phyloP scores from a whole-genome alignment of 495 filamentous ascomycete species.

The Terfezia boudieri region DNA sequence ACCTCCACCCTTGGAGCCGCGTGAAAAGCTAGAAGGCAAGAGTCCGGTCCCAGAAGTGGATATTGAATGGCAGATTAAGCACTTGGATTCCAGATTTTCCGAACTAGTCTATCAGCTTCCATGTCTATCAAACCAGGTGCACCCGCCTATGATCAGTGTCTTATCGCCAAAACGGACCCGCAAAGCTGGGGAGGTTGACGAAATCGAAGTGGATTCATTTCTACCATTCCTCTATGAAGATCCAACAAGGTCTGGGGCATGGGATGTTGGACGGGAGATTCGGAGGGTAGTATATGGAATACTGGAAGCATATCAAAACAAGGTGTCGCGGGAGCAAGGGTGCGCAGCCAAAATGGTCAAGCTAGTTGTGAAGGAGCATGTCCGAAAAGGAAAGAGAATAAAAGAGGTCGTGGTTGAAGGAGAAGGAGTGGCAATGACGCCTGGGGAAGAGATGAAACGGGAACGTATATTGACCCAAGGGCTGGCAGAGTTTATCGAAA shows the following conservation, averaged over 20 bases:
- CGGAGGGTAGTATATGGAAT: conserved; percentile 6
- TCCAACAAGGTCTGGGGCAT: conserved; percentile 6
- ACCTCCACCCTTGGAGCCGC: background rate
- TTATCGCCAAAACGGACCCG: background rate
- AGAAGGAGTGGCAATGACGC: background rate
- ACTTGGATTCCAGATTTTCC: background rate
- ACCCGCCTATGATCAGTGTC: background rate
- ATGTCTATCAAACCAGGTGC: background rate
- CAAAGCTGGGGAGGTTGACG: background rate
- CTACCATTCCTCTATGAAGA: conserved; percentile 16
- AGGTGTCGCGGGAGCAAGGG: background rate
- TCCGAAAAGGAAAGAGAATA: background rate
- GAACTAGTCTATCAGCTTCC: background rate
- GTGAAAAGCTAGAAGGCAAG: too few species aligned
- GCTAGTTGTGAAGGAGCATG: background rate
- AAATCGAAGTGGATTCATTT: conserved; percentile 6
- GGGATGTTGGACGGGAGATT: conserved; percentile 8
- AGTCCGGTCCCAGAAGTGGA: too few species aligned
- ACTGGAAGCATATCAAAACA: conserved; percentile 1
- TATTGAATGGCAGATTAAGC: background rate
- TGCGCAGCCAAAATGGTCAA: background rate
- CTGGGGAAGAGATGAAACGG: background rate
- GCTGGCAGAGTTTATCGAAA: background rate
- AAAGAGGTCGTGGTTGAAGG: background rate
- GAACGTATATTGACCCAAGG: background rate